Conservation (phyloP, 73 alveolate species). For the Paramecium caudatum region DNA sequence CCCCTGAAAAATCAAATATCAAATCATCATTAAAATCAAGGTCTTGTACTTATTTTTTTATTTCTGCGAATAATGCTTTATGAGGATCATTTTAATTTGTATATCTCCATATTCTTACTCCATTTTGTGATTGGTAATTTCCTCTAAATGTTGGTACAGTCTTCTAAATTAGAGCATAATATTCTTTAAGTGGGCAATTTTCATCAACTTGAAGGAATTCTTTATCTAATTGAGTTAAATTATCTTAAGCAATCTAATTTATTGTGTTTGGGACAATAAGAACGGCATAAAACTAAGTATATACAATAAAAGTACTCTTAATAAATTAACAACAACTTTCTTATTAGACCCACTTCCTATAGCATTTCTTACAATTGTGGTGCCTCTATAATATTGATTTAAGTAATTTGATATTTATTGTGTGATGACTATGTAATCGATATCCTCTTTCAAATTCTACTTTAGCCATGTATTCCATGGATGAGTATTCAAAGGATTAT, state of each 20-base stretch:
- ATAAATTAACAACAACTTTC: constrained; percentile 36
- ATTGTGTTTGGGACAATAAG: constrained; percentile 26
- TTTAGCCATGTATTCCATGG: constrained; percentile 51
- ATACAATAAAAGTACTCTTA: neutral
- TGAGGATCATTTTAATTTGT: constrained; percentile 6
- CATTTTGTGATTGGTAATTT: constrained; percentile 1
- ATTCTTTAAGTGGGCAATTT: neutral
- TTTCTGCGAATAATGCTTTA: constrained; percentile 24
- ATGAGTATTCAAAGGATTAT: neutral
- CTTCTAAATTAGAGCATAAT: neutral
- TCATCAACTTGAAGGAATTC: constrained; percentile 49
- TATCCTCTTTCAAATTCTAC: neutral
- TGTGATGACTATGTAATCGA: neutral
- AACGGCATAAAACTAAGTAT: constrained; percentile 20
- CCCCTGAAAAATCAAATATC: constrained; percentile 38
- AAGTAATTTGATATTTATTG: neutral
- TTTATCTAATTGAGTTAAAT: constrained; percentile 4
- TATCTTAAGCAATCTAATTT: neutral
- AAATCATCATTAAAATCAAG: constrained; percentile 35
- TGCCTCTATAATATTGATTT: neutral
- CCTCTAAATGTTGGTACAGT: constrained; percentile 64
- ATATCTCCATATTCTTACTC: constrained; percentile 64
- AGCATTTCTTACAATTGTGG: neutral
- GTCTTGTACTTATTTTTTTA: constrained; percentile 36
- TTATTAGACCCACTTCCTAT: neutral